Conservation (phyloP, 257 asterid genomes). For the Fraxinus cuspidata region DNA sequence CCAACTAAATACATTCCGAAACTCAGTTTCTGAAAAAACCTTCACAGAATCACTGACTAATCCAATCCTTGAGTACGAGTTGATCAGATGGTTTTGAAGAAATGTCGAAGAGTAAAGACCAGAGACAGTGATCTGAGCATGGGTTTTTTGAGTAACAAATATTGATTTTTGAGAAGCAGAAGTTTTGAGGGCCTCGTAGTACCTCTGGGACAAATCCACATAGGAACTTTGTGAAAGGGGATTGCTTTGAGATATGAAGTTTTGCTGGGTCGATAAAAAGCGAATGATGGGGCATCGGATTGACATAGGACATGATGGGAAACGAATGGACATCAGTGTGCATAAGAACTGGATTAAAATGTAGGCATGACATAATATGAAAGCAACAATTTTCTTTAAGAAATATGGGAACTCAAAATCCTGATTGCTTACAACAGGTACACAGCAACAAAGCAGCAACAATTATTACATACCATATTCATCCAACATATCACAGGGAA, state of each 20-base stretch:
- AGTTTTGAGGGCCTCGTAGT: constrained; percentile 9
- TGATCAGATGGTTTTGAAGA: constrained; percentile 5
- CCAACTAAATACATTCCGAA: constrained; percentile 12
- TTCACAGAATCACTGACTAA: neutral
- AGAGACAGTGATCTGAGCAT: neutral
- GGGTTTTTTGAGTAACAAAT: neutral
- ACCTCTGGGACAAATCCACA: constrained; percentile 5
- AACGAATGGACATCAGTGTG: neutral
- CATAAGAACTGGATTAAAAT: constrained; percentile 5
- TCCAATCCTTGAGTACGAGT: constrained; percentile 1
- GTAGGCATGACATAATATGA: constrained; percentile 7
- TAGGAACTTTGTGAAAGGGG: neutral
- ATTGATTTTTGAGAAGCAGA: constrained; percentile 6
- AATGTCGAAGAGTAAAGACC: constrained; percentile 5
- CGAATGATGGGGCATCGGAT: neutral
- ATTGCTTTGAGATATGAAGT: neutral
- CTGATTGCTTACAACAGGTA: constrained; percentile 25
- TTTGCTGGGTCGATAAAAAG: neutral
- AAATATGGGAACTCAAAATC: constrained; percentile 18
- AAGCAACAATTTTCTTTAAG: constrained; percentile 19
- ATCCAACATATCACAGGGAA: constrained; percentile 18
- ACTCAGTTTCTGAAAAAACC: constrained; percentile 1
- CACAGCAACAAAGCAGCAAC: constrained; percentile 28
- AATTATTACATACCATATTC: constrained; percentile 31
- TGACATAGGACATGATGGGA: neutral